Base-by-base conservation (phyloP, 306 rosid species). In the Hippophae rhamnoides region DNA sequence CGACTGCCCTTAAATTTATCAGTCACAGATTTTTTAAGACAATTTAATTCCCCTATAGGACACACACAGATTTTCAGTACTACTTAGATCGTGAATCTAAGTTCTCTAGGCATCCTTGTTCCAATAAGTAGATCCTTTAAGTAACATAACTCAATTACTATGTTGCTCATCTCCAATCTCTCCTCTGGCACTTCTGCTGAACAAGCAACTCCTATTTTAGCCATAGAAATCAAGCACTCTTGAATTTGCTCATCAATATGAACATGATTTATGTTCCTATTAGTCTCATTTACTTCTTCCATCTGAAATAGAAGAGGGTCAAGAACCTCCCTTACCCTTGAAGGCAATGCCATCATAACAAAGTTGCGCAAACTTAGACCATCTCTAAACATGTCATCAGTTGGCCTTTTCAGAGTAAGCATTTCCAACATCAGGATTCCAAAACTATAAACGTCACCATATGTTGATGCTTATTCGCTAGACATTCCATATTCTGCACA, bases 311-410 rank as follows among this genome's bases (percentile, higher is more conserved):
- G 60, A 13, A 12, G 48, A 4, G 62, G 74, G 45, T 76, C 68
- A 8, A 38, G 18, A n/a, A 67, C 38, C 18, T 61, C 60, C 68
- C 57, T 31, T 3, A 63, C 38, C 6, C 6, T 31, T 2, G 58
- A 50, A 2, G 81, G 64, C 54, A 71, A 43, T 6, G 68, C 53
- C 47, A 44, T n/a, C 11, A 9, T 13, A 44, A 56, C 74, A 56
- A 27, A 60, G 45, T 63, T 68, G 65, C 68, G 67, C 41, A 76
- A 61, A 58, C 61, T 72, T 5, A 60, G 7, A 1, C 43, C 81
- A 14, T 76, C 66, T 26, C 7, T 68, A 38, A 76, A 76, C 44
- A 72, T 68, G 0, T 41, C 61, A 55, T 63, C 51, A 6, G 70
- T 70, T 1, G 75, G 75, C 38, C 56, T 71, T 38, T 64, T 71